Evolutionary conservation across 805 yeast genomes (phyloP), one percentile per base, ranked within the genome.

Genomic region (Ogataea parapolymorpha): DNA sequence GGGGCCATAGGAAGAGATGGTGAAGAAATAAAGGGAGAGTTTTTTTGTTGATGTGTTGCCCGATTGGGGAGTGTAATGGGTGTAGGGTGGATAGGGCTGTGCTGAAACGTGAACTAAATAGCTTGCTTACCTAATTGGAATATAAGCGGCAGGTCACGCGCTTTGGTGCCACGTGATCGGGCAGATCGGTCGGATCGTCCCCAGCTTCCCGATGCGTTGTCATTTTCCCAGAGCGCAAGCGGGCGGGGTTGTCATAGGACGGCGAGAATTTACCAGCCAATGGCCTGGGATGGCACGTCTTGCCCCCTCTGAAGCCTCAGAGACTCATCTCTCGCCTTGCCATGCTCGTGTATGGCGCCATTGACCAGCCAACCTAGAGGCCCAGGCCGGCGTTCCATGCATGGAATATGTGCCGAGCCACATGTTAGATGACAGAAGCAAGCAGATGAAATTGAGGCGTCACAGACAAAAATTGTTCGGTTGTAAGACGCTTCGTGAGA

Each of bases 51-150:
- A 39, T 23, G 14, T 33, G 33, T 39, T 39, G 16, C 42, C 42
- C 20, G 24, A 39, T 39, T n/a, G 42, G 42, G 42, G 37, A 39
- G 29, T 33, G 18, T 39, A 39, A 39, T 39, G 20, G 37, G 28
- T 12, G 27, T 5, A 14, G 12, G 24, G 25, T 12, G 24, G 15
- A 20, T 3, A 20, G 6, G 22, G 22, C 22, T 20, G 22, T 20
- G 22, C 16, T 15, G 16, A 15, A 15, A 15, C 16, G 16, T 15
- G 16, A 15, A 15, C 3, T 3, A 15, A 15, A 15, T 3, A 3
- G 16, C 16, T 3, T 15, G 16, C 16, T 15, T 15, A 15, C 16
- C 16, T 15, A 15, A 15, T 15, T 3, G 3, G 16, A 3, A 3
- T 15, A 15, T 15, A 15, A 15, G 16, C 16, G 16, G 16, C 16